Evolutionary conservation across 495 filamentous ascomycete genomes (phyloP), one percentile per base, ranked within the genome.

Genomic region (Neurospora sp.): DNA sequence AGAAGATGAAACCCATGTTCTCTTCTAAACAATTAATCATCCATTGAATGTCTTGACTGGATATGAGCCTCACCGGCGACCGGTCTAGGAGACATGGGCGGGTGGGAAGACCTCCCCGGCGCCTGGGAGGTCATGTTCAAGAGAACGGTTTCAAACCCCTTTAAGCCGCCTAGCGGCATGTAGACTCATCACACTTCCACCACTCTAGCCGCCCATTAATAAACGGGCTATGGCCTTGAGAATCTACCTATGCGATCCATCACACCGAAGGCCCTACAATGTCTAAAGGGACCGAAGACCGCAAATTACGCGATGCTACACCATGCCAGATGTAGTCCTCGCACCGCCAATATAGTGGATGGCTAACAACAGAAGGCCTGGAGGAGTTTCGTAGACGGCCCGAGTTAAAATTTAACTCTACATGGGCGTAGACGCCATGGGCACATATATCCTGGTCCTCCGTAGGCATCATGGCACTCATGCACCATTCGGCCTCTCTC

Each of bases 1-100:
- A 78, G 75, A 77, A 79, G 70, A 72, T 39, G 61, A 72, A 70
- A 71, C 68, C 7, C 27, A 9, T 66, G 53, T 7, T 14, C 20
- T 61, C 5, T 14, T 53, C 22, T 1, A 31, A 16, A 16, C 53
- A 3, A 61, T 31, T 31, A 8, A 27, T 35, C 20, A 22, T 20
- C n/a, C 10, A 18, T 59, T 14, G 5, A 66, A 66, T 35, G 14
- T 16, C 27, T 61, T 61, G 22, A 8, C 53, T 6, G 31, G 53
- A 35, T 66, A 66, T 61, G 27, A 18, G 27, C 27, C 7, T 66
- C 27, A 35, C 14, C 27, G 14, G 27, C 9, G 11, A 66, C 53
- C 53, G 14, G 53, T 35, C 53, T 66, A 66, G 27, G 27, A 66
- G 53, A 18, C 27, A 14, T 18, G 14, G 27, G 53, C 53, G 14